These are phyloP conservation scores for Suillus tomentosus DNA, from an alignment of 768 basidiomycete genomes.

Conservation along the genomic window DNA sequence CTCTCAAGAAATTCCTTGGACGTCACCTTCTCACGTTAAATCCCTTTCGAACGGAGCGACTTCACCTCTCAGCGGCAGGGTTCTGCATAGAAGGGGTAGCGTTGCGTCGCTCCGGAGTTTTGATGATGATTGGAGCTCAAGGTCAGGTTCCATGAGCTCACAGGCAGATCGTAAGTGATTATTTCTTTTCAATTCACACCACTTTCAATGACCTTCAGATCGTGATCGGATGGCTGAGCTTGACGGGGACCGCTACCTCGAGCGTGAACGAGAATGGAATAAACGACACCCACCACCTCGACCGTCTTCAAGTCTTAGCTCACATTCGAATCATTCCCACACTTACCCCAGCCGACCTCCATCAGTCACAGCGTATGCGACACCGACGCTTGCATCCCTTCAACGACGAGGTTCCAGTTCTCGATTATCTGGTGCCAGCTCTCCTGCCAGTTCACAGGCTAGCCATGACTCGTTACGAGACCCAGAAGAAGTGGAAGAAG, in stretches of 20 bases:
- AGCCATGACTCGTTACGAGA: constrained; percentile 35
- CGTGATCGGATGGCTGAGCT: constrained; percentile 44
- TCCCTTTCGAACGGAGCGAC: constrained; percentile 21
- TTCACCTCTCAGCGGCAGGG: constrained; percentile 15
- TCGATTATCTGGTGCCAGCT: constrained; percentile 34
- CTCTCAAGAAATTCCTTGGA: constrained; percentile 15
- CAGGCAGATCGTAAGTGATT: constrained; percentile 52
- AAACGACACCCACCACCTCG: constrained; percentile 42
- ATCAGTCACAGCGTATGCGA: constrained; percentile 38
- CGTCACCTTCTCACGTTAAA: constrained; percentile 26
- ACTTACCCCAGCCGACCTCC: constrained; percentile 44
- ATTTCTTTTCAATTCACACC: background rate
- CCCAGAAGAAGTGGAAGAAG: constrained; percentile 29
- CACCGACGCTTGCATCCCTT: constrained; percentile 33
- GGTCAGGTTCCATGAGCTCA: constrained; percentile 48
- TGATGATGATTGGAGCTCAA: constrained; percentile 43
- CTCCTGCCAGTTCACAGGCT: constrained; percentile 41
- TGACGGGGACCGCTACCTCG: constrained; percentile 45
- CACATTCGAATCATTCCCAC: constrained; percentile 34
- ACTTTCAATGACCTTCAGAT: constrained; percentile 36
- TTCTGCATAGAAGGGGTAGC: constrained; percentile 36
- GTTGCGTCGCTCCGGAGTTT: constrained; percentile 43
- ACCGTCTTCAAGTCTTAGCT: constrained; percentile 46
- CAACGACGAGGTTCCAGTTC: constrained; percentile 37
- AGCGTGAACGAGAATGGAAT: constrained; percentile 61